Percentiles rank a stretch among this genome's conserved stretches.
Conservation (phyloP, 2,329 filamentous ascomycete species). For the Aspergillus fumigatiaffinis region DNA sequence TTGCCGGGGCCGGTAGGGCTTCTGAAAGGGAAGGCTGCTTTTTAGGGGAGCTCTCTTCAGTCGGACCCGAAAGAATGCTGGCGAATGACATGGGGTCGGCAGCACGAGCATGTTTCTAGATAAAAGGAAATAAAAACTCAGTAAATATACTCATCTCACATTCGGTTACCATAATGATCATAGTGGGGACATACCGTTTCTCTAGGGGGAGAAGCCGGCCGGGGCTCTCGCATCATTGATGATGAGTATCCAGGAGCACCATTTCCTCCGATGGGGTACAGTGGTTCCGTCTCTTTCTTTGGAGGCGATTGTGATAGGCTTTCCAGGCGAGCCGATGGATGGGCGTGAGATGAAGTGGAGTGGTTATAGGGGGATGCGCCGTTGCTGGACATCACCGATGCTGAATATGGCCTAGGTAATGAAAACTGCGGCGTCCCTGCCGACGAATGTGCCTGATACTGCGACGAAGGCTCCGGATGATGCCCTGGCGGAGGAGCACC, state of each 20-base stretch:
- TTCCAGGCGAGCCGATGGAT: constrained; percentile 36
- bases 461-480: constrained; percentile 31
- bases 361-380: constrained; percentile 36
- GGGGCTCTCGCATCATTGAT: constrained; percentile 28
- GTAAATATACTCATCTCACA: not conserved
- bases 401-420: constrained; percentile 33
- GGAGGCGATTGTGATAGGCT: constrained; percentile 40
- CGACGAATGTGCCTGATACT: constrained; percentile 33
- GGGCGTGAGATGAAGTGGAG: constrained; percentile 38
- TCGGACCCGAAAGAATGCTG: constrained; percentile 81
- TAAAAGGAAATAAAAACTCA: not conserved
- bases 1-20: constrained; percentile 6
- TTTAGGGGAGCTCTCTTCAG: constrained; percentile 53
- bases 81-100: constrained; percentile 94
- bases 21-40: constrained; percentile 45
- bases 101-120: constrained; percentile 66
- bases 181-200: constrained; percentile 36
- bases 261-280: constrained; percentile 29
- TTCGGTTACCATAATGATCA: constrained; percentile 13
- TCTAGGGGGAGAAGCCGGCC: constrained; percentile 35
- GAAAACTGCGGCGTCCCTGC: constrained; percentile 29
- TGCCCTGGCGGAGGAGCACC: constrained; percentile 25
- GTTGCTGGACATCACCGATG: constrained; percentile 32
- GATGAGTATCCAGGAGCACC: constrained; percentile 26
- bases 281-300: constrained; percentile 35